Percentiles rank a stretch among this genome's conserved stretches.
Conservation (phyloP, 345 rosid species). For the Mallotus nudiflorus region DNA sequence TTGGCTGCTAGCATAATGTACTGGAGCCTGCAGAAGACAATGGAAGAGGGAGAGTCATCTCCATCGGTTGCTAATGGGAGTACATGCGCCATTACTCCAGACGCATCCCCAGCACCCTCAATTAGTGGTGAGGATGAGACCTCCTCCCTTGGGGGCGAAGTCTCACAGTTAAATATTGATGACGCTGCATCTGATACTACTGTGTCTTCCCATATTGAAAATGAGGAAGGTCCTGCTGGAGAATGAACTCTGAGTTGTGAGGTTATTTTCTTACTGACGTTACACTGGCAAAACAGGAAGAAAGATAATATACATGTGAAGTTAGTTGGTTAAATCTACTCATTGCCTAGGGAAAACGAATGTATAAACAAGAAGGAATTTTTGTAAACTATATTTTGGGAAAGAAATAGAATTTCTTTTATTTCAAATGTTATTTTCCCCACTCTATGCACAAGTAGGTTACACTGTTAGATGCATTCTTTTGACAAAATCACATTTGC, state of each 20-base stretch:
- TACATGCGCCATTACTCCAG: constrained; percentile 42
- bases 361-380: background rate
- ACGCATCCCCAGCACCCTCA: constrained; percentile 70
- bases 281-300: background rate
- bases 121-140: constrained; percentile 68
- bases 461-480: background rate
- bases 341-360: background rate
- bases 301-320: constrained; percentile 13
- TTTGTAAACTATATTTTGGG: too few relatives aligned
- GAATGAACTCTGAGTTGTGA: constrained; percentile 11
- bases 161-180: constrained; percentile 53
- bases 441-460: background rate
- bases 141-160: constrained; percentile 60
- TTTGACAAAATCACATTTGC: background rate
- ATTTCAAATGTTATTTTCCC: background rate
- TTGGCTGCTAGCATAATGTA: constrained; percentile 89
- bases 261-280: background rate
- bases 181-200: constrained; percentile 65
- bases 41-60: constrained; percentile 53
- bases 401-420: constrained; percentile 1
- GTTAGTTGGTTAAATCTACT: background rate
- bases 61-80: constrained; percentile 40
- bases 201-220: constrained; percentile 48
- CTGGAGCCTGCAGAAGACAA: constrained; percentile 72
- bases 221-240: constrained; percentile 37